Evolutionary conservation across 306 rosid genomes (phyloP).

Genomic region (Mucuna pruriens): DNA sequence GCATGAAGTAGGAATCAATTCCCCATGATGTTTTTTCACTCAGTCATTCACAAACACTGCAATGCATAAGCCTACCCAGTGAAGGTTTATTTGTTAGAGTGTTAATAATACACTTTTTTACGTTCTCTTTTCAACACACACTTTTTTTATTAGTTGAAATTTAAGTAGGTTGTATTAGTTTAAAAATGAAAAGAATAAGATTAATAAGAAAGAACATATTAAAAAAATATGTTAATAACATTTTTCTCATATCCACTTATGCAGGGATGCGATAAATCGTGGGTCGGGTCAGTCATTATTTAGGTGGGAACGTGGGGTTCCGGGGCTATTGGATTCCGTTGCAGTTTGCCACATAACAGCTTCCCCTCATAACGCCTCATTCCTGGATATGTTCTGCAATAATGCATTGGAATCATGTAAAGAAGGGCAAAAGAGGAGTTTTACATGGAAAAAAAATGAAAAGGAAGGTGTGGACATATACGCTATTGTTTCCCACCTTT

Average conservation of each 20-base stretch:
- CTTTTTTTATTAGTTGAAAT: too few species aligned
- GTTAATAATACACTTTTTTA: background rate
- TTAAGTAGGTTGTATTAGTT: background rate
- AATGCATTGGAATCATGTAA: constrained; percentile 72
- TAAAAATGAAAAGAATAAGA: too few species aligned
- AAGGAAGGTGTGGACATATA: background rate
- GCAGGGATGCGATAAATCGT: background rate
- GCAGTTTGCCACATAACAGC: constrained; percentile 60
- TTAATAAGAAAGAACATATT: too few species aligned
- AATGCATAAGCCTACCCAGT: constrained; percentile 35
- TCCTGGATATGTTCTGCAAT: constrained; percentile 61
- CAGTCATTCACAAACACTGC: background rate
- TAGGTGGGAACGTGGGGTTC: constrained; percentile 9
- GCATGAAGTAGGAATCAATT: constrained; percentile 55
- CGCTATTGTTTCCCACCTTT: background rate
- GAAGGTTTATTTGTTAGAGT: constrained; percentile 51
- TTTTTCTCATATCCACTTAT: too few species aligned
- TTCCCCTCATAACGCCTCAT: constrained; percentile 73
- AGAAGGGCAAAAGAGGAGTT: constrained; percentile 53
- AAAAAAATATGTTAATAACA: too few species aligned
- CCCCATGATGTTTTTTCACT: constrained; percentile 26
- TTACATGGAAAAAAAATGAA: background rate
- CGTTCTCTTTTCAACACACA: background rate
- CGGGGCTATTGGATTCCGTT: constrained; percentile 42
- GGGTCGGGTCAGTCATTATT: background rate